These are phyloP conservation scores for Phaseolus lunatus DNA, from an alignment of 306 rosid species.

Conservation along the genomic window DNA sequence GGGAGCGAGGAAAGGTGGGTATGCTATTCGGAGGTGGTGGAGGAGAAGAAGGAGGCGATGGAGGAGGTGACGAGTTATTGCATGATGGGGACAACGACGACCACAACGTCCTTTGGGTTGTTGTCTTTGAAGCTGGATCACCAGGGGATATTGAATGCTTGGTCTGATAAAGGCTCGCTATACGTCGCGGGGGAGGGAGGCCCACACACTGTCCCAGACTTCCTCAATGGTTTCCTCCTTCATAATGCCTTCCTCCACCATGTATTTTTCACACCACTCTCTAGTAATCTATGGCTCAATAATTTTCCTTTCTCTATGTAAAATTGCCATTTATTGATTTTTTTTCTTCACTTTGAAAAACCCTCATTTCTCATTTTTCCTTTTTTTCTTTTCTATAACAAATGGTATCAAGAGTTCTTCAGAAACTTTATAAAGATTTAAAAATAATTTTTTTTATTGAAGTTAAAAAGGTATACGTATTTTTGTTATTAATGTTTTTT, in stretches of 20 bases:
- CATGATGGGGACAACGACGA: constrained; percentile 16
- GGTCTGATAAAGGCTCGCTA: constrained; percentile 88
- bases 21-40: constrained; percentile 84
- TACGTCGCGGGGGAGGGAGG: constrained; percentile 59
- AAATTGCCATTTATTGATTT: not conserved
- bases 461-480: too few species aligned
- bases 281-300: not conserved
- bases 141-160: constrained; percentile 78
- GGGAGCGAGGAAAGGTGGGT: constrained; percentile 82
- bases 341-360: not conserved
- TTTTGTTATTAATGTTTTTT: too few species aligned
- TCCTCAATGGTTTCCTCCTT: constrained; percentile 37
- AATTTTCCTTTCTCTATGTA: not conserved
- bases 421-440: too few species aligned
- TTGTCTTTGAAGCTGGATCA: constrained; percentile 85
- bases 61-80: constrained; percentile 61
- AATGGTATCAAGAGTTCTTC: too few species aligned
- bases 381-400: not conserved
- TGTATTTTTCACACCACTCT: constrained; percentile 51
- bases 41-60: constrained; percentile 61
- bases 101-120: constrained; percentile 52
- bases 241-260: constrained; percentile 36
- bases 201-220: constrained; percentile 76
- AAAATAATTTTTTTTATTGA: too few species aligned
- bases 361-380: not conserved